Evolutionary conservation across 805 yeast species (phyloP).

Genomic region (Candida golubevii): DNA sequence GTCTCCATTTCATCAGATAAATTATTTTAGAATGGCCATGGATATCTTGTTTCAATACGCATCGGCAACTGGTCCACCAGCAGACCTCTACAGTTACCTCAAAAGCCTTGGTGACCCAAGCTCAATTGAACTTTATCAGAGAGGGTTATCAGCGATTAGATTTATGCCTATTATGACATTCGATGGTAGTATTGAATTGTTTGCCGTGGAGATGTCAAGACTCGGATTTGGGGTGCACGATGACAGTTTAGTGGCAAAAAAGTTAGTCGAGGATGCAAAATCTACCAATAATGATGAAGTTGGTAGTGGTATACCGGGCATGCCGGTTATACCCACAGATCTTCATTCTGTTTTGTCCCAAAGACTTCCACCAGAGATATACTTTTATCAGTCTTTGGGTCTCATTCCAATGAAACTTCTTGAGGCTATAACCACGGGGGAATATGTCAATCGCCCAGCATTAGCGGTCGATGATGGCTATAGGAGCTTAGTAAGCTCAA

Average conservation of each 20-base stretch:
- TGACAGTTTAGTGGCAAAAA: neutral
- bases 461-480: slow-evolving; percentile 62
- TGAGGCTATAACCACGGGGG: slow-evolving; percentile 64
- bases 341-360: slow-evolving; percentile 78
- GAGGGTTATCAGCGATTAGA: slow-evolving; percentile 64
- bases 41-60: slow-evolving; percentile 36
- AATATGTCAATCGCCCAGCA: slow-evolving; percentile 59
- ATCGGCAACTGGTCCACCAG: slow-evolving; percentile 23
- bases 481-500: slow-evolving; percentile 46
- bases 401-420: slow-evolving; percentile 58
- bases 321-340: slow-evolving; percentile 61
- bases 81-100: slow-evolving; percentile 42
- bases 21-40: slow-evolving; percentile 37
- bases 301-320: too few species aligned
- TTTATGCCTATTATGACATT: slow-evolving; percentile 69
- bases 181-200: slow-evolving; percentile 66
- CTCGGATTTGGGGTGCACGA: slow-evolving; percentile 18
- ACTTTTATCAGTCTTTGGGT: slow-evolving; percentile 78
- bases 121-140: slow-evolving; percentile 50
- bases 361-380: slow-evolving; percentile 80
- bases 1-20: slow-evolving; percentile 38
- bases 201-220: slow-evolving; percentile 38
- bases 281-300: neutral
- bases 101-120: slow-evolving; percentile 43
- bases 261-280: neutral